Evolutionary conservation across 495 filamentous ascomycete species (phyloP), one percentile per base, ranked within the genome.

Genomic region (Podospora appendiculata): DNA sequence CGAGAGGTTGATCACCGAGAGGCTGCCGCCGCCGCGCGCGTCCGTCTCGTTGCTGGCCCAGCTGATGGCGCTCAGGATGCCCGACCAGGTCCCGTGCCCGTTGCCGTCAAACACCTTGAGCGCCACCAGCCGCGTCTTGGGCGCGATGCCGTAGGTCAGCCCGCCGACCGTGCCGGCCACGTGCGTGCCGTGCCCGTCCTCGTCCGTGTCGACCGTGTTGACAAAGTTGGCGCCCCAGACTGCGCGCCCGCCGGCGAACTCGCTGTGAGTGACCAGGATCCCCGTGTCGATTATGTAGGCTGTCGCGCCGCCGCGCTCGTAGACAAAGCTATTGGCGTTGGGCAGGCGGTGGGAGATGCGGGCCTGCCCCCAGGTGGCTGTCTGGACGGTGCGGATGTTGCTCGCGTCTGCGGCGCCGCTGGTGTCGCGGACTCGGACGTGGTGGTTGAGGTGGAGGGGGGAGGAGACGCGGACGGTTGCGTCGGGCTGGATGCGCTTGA

Each of bases 181-280:
- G 63, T 86, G 83, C 7, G 83, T 86, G 41, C 83, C 84, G 62
- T 87, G 84, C 47, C 46, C 77, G 33, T 74, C 62, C 19, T 68
- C 63, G 64, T 58, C 79, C 8, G 33, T 10, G 33, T 9, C 13
- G 32, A 7, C 18, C 16, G 38, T 13, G 32, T 33, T 45, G 41
- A 35, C 35, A 35, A 47, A 50, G 48, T 55, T 51, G 33, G 17
- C 14, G 18, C 41, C 47, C 13, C 13, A 47, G 5, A 16, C 12
- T 2, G 43, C 53, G 32, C 53, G 9, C 64, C 10, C 19, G 48
- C 12, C 25, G 45, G 63, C 73, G 46, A 84, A 84, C 41, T 84
- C 64, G 41, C 36, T 51, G 58, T 85, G 81, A 1, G 59, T 56
- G 32, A 62, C 69, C 35, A 72, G 67, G 58, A 83, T 73, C 53